Percentiles rank a stretch among this genome's conserved stretches.
Conservation (phyloP, 345 rosid genomes). For the Eutrema heterophyllum region DNA sequence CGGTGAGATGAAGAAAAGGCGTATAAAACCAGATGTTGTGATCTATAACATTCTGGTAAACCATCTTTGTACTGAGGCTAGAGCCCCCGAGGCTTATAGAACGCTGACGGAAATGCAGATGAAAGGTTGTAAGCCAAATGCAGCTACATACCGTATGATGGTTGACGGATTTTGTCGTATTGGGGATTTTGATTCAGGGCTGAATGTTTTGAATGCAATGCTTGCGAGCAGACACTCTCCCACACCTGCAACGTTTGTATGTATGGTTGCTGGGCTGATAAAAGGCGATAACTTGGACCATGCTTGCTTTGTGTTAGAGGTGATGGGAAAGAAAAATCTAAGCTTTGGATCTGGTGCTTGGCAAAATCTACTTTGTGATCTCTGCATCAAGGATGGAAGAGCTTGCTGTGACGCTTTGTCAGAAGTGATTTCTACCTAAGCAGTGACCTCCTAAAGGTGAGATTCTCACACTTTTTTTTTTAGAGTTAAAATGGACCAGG, state of each 20-base stretch:
- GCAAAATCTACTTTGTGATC: slow-evolving; percentile 46
- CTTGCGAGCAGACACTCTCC: slow-evolving; percentile 60
- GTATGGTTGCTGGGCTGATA: slow-evolving; percentile 51
- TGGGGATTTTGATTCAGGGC: slow-evolving; percentile 62
- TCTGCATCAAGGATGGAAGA: slow-evolving; percentile 34
- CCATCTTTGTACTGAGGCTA: slow-evolving; percentile 60
- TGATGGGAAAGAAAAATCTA: slow-evolving; percentile 64
- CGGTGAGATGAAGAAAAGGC: slow-evolving; percentile 72
- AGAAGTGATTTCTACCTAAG: slow-evolving; percentile 33
- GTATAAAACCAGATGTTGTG: slow-evolving; percentile 74
- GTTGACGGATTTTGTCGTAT: slow-evolving; percentile 65
- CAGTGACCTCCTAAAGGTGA: slow-evolving; percentile 18
- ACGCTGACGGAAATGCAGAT: slow-evolving; percentile 65
- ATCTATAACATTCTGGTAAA: slow-evolving; percentile 70
- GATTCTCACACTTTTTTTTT: not conserved
- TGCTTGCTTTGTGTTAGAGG: slow-evolving; percentile 67
- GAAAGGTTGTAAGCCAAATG: slow-evolving; percentile 73
- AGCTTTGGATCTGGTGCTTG: slow-evolving; percentile 45
- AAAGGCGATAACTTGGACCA: slow-evolving; percentile 49
- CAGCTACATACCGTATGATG: slow-evolving; percentile 83
- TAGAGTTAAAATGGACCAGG: not conserved
- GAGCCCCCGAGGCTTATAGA: slow-evolving; percentile 57
- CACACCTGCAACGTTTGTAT: slow-evolving; percentile 44
- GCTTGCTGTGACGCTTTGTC: slow-evolving; percentile 35
- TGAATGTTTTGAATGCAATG: slow-evolving; percentile 75